Percentiles rank a stretch among this genome's conserved stretches.
Conservation (phyloP, 2,329 filamentous ascomycete species). For the Alternaria ventricosa region DNA sequence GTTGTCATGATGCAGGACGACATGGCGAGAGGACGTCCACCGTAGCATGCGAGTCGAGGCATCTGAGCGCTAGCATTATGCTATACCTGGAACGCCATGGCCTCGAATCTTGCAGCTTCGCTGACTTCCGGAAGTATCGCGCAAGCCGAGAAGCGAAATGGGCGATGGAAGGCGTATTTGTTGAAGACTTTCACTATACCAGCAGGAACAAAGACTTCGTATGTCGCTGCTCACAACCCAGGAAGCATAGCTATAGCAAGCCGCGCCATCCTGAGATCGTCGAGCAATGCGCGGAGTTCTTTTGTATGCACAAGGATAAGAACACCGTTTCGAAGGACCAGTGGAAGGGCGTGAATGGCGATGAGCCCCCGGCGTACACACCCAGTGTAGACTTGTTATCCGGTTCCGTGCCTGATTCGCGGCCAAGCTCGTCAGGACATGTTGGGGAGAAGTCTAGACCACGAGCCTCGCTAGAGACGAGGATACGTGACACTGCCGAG, state of each 20-base stretch:
- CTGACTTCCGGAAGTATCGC: neutral
- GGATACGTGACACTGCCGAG: neutral
- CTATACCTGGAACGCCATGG: conserved; percentile 18
- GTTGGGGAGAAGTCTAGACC: neutral
- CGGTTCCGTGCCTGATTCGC: neutral
- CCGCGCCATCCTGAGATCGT: conserved; percentile 18
- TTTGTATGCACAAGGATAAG: neutral
- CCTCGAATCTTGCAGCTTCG: conserved; percentile 4
- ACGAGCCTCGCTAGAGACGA: neutral
- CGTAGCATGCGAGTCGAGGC: conserved; percentile 5
- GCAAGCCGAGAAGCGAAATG: conserved; percentile 1
- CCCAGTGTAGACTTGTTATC: neutral
- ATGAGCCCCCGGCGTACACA: conserved; percentile 4
- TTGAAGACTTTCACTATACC: conserved; percentile 23
- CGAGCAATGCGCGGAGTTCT: conserved; percentile 23
- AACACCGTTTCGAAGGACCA: conserved; percentile 13
- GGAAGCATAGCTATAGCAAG: neutral
- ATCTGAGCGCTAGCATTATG: conserved; percentile 6
- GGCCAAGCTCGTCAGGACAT: neutral
- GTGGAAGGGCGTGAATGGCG: conserved; percentile 12
- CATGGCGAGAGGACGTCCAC: neutral
- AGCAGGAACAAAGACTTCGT: conserved; percentile 12
- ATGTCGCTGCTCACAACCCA: conserved; percentile 18
- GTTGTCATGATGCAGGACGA: neutral
- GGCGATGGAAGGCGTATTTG: conserved; percentile 1